These are phyloP conservation scores for Leccinum barrowsii DNA, from an alignment of 768 basidiomycete genomes.

Conservation along the genomic window DNA sequence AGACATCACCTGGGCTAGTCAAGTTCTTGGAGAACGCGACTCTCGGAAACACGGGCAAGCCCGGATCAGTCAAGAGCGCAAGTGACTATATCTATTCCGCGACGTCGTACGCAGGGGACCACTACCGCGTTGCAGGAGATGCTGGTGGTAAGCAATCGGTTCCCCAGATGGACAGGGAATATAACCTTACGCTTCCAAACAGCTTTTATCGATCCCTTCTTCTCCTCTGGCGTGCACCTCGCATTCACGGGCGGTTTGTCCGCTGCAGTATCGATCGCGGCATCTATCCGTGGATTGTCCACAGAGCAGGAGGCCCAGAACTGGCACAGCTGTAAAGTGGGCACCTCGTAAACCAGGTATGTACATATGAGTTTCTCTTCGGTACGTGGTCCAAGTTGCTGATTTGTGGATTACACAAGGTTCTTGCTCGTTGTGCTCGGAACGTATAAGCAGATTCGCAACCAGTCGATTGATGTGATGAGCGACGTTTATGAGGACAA, in stretches of 20 bases:
- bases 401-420: neutral
- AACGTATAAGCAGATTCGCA: neutral
- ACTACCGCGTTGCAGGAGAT: conserved; percentile 57
- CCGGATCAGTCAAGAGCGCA: conserved; percentile 31
- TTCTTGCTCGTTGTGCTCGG: conserved; percentile 8
- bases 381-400: neutral
- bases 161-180: neutral
- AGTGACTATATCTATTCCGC: conserved; percentile 51
- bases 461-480: neutral
- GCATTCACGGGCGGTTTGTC: conserved; percentile 10
- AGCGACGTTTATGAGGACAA: conserved; percentile 10
- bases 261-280: conserved; percentile 9
- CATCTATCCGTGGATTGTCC: conserved; percentile 4
- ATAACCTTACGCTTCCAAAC: neutral
- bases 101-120: conserved; percentile 34
- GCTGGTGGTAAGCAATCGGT: conserved; percentile 27
- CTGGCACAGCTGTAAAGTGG: conserved; percentile 12
- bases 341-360: conserved; percentile 7
- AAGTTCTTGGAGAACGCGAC: conserved; percentile 2
- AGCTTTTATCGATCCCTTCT: conserved; percentile 11
- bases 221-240: conserved; percentile 9
- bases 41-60: conserved; percentile 7
- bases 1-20: neutral
- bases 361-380: conserved; percentile 19
- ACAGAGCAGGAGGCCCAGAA: conserved; percentile 8